Evolutionary conservation across 495 filamentous ascomycete species (phyloP).

Genomic region (Aspergillus sclerotioniger): DNA sequence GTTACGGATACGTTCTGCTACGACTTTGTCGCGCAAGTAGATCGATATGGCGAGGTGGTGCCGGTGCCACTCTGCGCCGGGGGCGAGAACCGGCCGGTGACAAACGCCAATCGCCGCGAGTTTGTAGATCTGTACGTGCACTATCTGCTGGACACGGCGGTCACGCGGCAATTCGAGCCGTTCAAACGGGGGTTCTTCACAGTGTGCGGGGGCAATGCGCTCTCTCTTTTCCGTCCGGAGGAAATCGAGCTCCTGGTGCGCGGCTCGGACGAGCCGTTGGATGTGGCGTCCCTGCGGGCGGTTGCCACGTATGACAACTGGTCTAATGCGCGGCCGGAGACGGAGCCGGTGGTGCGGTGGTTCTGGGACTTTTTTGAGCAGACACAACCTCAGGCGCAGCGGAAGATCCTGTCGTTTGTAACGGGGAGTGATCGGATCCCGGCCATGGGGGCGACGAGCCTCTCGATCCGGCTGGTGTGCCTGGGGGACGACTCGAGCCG

Average conservation of each 20-base stretch:
- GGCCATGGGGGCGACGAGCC: conserved; percentile 81
- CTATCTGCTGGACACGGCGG: conserved; percentile 75
- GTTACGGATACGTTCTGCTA: conserved; percentile 80
- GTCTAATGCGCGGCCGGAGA: conserved; percentile 49
- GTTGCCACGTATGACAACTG: conserved; percentile 85
- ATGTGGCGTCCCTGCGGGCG: conserved; percentile 70
- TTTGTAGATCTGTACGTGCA: conserved; percentile 87
- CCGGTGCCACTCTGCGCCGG: conserved; percentile 68
- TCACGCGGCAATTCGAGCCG: conserved; percentile 84
- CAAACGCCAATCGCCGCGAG: conserved; percentile 78
- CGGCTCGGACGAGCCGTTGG: conserved; percentile 82
- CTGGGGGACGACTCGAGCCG: conserved; percentile 71
- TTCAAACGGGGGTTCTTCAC: conserved; percentile 96
- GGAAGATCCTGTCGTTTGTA: conserved; percentile 80
- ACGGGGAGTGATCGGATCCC: conserved; percentile 94
- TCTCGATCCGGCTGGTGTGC: conserved; percentile 72
- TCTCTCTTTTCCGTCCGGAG: conserved; percentile 88
- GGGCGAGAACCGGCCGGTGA: conserved; percentile 75
- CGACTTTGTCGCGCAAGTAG: conserved; percentile 75
- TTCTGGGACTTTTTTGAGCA: conserved; percentile 83
- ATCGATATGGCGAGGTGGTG: conserved; percentile 70
- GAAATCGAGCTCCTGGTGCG: conserved; percentile 90
- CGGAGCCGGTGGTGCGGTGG: conserved; percentile 71
- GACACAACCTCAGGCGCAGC: conserved; percentile 64
- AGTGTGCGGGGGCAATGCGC: conserved; percentile 85